Evolutionary conservation across 768 basidiomycete genomes (phyloP).

Genomic region (Phaeotremella skinneri): DNA sequence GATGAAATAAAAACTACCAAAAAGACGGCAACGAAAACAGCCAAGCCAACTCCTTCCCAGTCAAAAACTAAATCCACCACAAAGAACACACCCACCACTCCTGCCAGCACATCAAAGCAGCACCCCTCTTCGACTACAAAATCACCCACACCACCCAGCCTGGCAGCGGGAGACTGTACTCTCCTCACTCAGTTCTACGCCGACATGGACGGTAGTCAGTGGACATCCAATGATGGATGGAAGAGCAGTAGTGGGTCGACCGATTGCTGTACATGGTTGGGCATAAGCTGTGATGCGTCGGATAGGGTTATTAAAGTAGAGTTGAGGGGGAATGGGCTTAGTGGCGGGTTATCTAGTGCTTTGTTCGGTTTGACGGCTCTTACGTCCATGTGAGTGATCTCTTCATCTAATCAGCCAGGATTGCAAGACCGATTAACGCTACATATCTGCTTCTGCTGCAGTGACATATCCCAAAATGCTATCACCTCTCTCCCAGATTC

Average conservation of each 20-base stretch:
- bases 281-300: conserved; percentile 21
- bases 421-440: background rate
- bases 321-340: conserved; percentile 21
- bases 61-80: background rate
- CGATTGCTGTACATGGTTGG: conserved; percentile 30
- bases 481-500: conserved; percentile 18
- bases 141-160: no score
- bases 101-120: background rate
- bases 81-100: background rate
- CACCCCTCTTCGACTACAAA: no score
- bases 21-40: background rate
- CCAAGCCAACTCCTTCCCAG: background rate
- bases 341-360: conserved; percentile 11
- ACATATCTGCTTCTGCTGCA: conserved; percentile 1
- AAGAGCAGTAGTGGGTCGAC: conserved; percentile 2
- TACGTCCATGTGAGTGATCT: conserved; percentile 19
- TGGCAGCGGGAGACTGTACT: conserved; percentile 7
- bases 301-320: conserved; percentile 14
- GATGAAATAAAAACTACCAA: conserved; percentile 4
- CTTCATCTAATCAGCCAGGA: background rate
- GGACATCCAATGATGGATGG: conserved; percentile 16
- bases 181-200: conserved; percentile 12
- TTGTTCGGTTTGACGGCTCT: conserved; percentile 18
- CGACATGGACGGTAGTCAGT: background rate
- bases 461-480: conserved; percentile 27